Evolutionary conservation across 169 alveolate genomes (phyloP).

Genomic region (Plasmodium berghei): DNA sequence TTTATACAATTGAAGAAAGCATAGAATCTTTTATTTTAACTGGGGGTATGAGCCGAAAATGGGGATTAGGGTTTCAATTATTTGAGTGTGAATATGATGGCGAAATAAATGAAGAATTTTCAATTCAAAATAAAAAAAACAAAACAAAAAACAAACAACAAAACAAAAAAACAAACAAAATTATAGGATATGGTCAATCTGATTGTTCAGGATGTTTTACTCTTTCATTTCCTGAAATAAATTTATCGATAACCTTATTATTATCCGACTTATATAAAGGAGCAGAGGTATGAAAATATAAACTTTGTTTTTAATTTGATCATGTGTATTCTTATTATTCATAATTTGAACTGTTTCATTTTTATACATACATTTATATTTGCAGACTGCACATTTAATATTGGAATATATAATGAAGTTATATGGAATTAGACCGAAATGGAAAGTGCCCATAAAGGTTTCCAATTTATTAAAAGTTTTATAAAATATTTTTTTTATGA

Average conservation of each 20-base stretch:
- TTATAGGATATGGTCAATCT: constrained; percentile 80
- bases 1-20: constrained; percentile 70
- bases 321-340: background rate
- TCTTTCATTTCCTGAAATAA: constrained; percentile 79
- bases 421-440: constrained; percentile 53
- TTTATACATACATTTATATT: background rate
- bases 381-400: constrained; percentile 14
- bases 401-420: constrained; percentile 36
- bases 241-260: constrained; percentile 76
- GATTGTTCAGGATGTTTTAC: constrained; percentile 79
- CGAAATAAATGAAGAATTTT: constrained; percentile 51
- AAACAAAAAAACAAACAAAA: background rate
- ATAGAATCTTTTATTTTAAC: constrained; percentile 77
- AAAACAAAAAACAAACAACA: background rate
- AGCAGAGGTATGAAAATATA: constrained; percentile 20
- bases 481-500: background rate
- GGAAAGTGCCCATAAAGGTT: constrained; percentile 55
- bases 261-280: constrained; percentile 79
- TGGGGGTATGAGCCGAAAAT: constrained; percentile 79
- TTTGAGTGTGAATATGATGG: constrained; percentile 77
- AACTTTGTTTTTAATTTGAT: background rate
- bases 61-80: constrained; percentile 82
- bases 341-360: background rate
- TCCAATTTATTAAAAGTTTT: constrained; percentile 54
- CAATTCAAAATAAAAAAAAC: background rate